Evolutionary conservation across 805 yeast genomes (phyloP).

Genomic region (Wickerhamomyces xylosicus): DNA sequence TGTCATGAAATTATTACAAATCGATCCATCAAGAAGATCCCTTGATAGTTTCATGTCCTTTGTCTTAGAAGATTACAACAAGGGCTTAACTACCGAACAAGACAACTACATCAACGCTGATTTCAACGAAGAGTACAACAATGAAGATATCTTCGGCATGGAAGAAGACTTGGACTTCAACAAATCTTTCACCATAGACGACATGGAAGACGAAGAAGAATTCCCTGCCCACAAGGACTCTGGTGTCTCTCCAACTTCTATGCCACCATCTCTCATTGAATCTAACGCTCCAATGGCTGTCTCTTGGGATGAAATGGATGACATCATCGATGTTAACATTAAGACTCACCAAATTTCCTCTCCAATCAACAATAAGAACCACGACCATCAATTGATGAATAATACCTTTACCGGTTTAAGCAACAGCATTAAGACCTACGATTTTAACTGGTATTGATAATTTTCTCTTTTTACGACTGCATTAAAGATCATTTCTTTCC

Average conservation of each 20-base stretch:
- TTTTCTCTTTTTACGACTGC: not conserved
- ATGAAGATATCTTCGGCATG: not conserved
- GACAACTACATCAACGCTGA: constrained; percentile 25
- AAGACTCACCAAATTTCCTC: not conserved
- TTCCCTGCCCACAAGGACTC: constrained; percentile 1
- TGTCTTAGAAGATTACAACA: constrained; percentile 27
- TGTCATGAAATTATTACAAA: constrained; percentile 56
- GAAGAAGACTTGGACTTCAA: not conserved
- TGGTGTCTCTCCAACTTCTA: not conserved
- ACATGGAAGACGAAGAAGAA: constrained; percentile 2
- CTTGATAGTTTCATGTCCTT: constrained; percentile 41
- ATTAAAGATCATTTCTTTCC: not conserved
- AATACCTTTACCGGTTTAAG: not conserved
- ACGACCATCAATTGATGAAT: not conserved
- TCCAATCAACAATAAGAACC: not conserved
- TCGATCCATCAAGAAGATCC: constrained; percentile 42
- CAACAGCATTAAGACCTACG: not conserved
- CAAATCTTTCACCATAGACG: constrained; percentile 1
- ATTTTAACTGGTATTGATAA: not conserved
- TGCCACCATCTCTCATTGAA: constrained; percentile 6
- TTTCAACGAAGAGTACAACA: constrained; percentile 3
- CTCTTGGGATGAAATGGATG: constrained; percentile 13
- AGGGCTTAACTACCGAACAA: constrained; percentile 57
- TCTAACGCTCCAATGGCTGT: constrained; percentile 5
- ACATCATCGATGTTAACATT: not conserved